phyloP scores from a whole-genome alignment of 2,329 filamentous ascomycete species.

The Xylariaceae sp. region DNA sequence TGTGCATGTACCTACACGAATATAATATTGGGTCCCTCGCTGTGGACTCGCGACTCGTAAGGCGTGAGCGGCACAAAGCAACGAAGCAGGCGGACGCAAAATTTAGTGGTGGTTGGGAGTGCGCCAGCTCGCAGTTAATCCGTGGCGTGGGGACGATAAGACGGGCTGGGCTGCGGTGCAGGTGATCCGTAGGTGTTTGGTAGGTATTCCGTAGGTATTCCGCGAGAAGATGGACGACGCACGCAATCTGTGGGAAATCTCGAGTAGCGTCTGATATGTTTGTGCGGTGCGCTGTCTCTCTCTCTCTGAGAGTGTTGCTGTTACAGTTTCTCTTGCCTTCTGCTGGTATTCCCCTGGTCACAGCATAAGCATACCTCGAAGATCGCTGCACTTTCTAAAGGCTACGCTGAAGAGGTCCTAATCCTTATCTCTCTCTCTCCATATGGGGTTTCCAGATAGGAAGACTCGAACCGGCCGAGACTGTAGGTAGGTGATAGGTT shows the following conservation, averaged over 20 bases:
- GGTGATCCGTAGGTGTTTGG: too few relatives aligned
- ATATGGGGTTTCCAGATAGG: background rate
- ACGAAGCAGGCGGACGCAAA: background rate
- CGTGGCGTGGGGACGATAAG: too few relatives aligned
- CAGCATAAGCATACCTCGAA: background rate
- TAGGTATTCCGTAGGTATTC: too few relatives aligned
- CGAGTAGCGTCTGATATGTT: background rate
- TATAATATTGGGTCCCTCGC: background rate
- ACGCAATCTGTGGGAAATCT: too few relatives aligned
- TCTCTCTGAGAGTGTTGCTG: background rate
- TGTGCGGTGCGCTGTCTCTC: background rate
- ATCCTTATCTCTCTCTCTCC: background rate
- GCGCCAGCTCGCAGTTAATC: too few relatives aligned
- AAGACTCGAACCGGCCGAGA: constrained; percentile 1
- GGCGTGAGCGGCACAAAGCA: background rate
- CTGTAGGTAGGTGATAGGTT: background rate
- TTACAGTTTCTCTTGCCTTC: background rate
- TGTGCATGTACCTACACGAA: background rate
- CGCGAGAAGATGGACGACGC: too few relatives aligned
- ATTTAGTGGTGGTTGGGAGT: too few relatives aligned
- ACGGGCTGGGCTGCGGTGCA: too few relatives aligned
- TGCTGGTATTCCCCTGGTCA: background rate
- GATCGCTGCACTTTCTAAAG: background rate
- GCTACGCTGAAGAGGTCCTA: background rate
- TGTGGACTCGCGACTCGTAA: background rate